Conservation (phyloP, 768 basidiomycete species). For the Trametes gibbosa region DNA sequence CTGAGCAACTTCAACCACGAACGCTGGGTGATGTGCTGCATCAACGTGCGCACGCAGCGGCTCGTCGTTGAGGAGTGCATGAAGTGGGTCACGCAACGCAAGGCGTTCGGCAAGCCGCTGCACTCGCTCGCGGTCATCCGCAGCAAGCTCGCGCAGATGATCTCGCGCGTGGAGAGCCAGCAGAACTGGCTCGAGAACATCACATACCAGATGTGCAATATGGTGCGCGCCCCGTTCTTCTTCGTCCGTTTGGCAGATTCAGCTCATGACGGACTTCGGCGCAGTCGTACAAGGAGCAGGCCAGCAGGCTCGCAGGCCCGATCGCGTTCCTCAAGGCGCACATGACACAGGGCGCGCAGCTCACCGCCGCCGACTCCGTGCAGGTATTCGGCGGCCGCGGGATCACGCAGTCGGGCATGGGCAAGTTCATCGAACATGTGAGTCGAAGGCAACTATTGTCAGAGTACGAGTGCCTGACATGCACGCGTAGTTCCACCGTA, state of each 20-base stretch:
- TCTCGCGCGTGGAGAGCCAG: conserved; percentile 73
- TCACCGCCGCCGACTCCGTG: conserved; percentile 79
- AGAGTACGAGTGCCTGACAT: not conserved
- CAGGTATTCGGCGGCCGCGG: conserved; percentile 86
- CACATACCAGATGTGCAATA: conserved; percentile 86
- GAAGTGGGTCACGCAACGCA: conserved; percentile 84
- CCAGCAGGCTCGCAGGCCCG: conserved; percentile 71
- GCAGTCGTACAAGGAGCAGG: conserved; percentile 70
- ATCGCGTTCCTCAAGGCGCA: conserved; percentile 82
- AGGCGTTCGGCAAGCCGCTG: conserved; percentile 90
- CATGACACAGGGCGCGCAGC: conserved; percentile 69
- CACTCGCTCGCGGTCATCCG: conserved; percentile 84
- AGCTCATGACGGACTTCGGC: conserved; percentile 17
- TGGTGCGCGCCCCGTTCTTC: conserved; percentile 41
- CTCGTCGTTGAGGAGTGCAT: conserved; percentile 77
- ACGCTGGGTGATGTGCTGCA: conserved; percentile 88
- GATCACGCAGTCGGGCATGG: conserved; percentile 86
- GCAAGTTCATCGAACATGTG: conserved; percentile 69
- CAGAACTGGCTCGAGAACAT: conserved; percentile 85
- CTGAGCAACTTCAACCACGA: conserved; percentile 89
- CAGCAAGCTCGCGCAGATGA: conserved; percentile 87
- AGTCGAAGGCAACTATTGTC: conserved; percentile 19
- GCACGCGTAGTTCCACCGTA: conserved; percentile 55
- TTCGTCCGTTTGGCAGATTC: not conserved
- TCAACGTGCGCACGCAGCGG: conserved; percentile 62